A percentile compares a stretch with the other conserved stretches of the same genome.
Conservation (phyloP, 2,329 filamentous ascomycete genomes). For the Didymosphaeria variabile region DNA sequence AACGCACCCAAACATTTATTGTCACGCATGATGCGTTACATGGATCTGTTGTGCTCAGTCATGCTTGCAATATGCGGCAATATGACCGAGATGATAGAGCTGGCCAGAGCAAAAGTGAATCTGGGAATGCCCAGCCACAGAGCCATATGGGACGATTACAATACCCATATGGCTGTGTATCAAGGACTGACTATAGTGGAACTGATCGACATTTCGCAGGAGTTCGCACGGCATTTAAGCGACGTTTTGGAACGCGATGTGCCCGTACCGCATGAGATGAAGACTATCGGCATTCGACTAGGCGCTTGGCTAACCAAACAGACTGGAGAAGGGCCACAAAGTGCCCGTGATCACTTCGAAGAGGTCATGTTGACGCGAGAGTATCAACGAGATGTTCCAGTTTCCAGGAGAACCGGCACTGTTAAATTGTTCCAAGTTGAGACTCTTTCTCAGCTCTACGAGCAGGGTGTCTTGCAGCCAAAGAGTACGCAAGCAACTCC, state of each 20-base stretch:
- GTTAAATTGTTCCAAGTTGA: constrained; percentile 38
- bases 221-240: constrained; percentile 34
- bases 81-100: constrained; percentile 33
- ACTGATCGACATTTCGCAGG: constrained; percentile 32
- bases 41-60: constrained; percentile 37
- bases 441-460: constrained; percentile 39
- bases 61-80: constrained; percentile 32
- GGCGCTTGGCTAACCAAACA: constrained; percentile 31
- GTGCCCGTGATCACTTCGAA: constrained; percentile 30
- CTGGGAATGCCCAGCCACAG: constrained; percentile 17
- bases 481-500: constrained; percentile 34
- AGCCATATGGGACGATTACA: constrained; percentile 38
- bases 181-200: constrained; percentile 28
- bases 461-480: constrained; percentile 32
- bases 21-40: constrained; percentile 23
- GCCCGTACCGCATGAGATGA: constrained; percentile 27
- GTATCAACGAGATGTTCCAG: constrained; percentile 27
- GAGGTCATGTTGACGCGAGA: constrained; percentile 37
- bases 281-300: constrained; percentile 29
- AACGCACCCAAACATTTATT: constrained; percentile 14
- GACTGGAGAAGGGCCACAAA: constrained; percentile 24
- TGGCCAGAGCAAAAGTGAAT: constrained; percentile 26
- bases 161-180: constrained; percentile 28
- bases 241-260: constrained; percentile 27
- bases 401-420: constrained; percentile 20